Conservation (phyloP, 441 rosid species). For the Metrosideros polymorpha region DNA sequence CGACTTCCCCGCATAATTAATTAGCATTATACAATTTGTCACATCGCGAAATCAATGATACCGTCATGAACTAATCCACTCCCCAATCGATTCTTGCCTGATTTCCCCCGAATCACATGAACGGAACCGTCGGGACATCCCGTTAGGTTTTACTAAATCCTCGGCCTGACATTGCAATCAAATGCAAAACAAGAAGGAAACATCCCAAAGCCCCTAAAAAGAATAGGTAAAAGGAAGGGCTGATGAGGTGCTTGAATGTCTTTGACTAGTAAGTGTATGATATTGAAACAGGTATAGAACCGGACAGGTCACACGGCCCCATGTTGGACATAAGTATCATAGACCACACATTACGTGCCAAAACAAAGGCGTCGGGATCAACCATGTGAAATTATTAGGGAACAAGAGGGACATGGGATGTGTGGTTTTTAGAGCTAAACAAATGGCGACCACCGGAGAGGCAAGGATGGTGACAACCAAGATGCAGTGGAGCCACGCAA, state of each 20-base stretch:
- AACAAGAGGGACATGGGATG: neutral
- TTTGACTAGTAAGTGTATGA: neutral
- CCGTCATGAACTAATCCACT: neutral
- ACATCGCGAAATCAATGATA: neutral
- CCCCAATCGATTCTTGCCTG: neutral
- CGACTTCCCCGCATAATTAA: no score
- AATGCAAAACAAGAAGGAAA: neutral
- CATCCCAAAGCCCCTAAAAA: neutral
- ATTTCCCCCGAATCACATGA: neutral
- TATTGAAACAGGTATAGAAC: neutral
- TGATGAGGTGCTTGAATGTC: neutral
- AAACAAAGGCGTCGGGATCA: neutral
- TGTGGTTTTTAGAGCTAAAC: neutral
- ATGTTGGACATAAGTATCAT: neutral
- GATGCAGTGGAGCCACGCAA: neutral
- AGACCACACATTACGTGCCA: neutral
- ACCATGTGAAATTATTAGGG: no score
- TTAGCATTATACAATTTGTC: neutral
- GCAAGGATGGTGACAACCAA: neutral
- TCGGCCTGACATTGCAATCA: neutral
- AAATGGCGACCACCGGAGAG: neutral
- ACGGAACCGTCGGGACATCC: neutral
- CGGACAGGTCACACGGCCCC: neutral
- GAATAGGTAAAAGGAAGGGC: neutral
- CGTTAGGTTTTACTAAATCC: neutral